Conservation (phyloP, 2,329 filamentous ascomycete species). For the Nigrospora oryzae region DNA sequence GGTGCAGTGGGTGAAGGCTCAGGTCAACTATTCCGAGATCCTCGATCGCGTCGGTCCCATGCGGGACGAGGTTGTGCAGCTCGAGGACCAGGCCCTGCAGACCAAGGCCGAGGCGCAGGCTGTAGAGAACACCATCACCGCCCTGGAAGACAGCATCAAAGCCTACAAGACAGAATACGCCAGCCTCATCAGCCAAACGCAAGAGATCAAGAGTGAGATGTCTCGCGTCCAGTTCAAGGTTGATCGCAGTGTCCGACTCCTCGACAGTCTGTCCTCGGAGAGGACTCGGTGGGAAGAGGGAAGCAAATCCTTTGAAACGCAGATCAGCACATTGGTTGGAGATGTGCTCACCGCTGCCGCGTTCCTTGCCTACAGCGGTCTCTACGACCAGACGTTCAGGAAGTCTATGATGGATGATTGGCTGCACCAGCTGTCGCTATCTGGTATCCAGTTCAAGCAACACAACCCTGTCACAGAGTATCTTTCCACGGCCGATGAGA, state of each 20-base stretch:
- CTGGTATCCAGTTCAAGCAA: conserved; percentile 87
- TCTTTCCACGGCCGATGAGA: conserved; percentile 90
- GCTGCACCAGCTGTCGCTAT: conserved; percentile 85
- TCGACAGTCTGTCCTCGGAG: conserved; percentile 93
- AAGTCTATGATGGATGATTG: conserved; percentile 98
- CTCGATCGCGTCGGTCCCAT: conserved; percentile 88
- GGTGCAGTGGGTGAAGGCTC: conserved; percentile 93
- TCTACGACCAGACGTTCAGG: conserved; percentile 96
- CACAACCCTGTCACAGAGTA: conserved; percentile 96
- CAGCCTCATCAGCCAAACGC: conserved; percentile 89
- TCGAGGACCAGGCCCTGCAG: conserved; percentile 82
- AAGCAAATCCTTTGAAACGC: conserved; percentile 95
- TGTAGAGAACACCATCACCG: conserved; percentile 77
- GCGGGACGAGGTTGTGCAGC: conserved; percentile 76
- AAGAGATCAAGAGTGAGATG: conserved; percentile 97
- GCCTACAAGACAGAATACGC: conserved; percentile 96
- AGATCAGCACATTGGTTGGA: conserved; percentile 92
- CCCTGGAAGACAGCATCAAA: conserved; percentile 82
- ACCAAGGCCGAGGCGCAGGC: conserved; percentile 91
- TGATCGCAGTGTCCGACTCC: conserved; percentile 84
- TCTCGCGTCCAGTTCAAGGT: conserved; percentile 95
- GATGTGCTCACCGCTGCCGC: conserved; percentile 95
- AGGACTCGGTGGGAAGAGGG: conserved; percentile 90
- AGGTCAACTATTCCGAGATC: conserved; percentile 97
- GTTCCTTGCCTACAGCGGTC: conserved; percentile 91